Evolutionary conservation across 176 grass and related monocot genomes (phyloP), one percentile per base, ranked within the genome.

Genomic region (Thinopyrum elongatum): DNA sequence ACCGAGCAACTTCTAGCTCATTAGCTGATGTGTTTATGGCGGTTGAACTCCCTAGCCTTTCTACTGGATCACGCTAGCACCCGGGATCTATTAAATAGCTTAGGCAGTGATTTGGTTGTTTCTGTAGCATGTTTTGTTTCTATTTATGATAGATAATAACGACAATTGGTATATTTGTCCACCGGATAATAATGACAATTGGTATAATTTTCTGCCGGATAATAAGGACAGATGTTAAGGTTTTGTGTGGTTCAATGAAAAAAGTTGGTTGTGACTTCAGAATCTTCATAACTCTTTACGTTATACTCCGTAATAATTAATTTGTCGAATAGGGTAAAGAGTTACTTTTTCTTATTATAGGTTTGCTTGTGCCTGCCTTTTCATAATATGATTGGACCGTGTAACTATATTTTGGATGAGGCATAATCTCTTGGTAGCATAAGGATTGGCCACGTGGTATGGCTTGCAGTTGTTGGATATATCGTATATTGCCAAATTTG

Each of bases 101-200:
- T 8, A 67, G 30, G 30, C 31, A 58, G 33, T 60, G 15, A 74
- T 46, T 74, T 21, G 34, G 9, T 35, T 75, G 66, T 38, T 84
- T 61, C 59, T 75, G 44, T 87, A 83, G 57, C 35, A 33, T 70
- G 26, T 11, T 66, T 17, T 79, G 13, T 83, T 86, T 87, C 17
- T 65, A 49, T 34, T 35, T 76, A 61, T 78, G 28, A 58, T 13
- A 8, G 16, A 83, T 74, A 15, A 42, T 60, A 76, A 34, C 14
- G n/a, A 4, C 42, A 26, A 8, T 35, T 26, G 66, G 49, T 41
- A 67, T 67, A 19, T 39, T 15, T 10, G 36, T 26, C 5, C 4
- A 26, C 57, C 25, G 42, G 2, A 36, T 41, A 41, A 80, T 74
- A 59, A 34, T 0, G 0, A 53, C n/a, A 35, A 27, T 4, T 17